Evolutionary conservation across 2,329 filamentous ascomycete genomes (phyloP), one percentile per base, ranked within the genome.

Genomic region (Karstenula rhodostoma): DNA sequence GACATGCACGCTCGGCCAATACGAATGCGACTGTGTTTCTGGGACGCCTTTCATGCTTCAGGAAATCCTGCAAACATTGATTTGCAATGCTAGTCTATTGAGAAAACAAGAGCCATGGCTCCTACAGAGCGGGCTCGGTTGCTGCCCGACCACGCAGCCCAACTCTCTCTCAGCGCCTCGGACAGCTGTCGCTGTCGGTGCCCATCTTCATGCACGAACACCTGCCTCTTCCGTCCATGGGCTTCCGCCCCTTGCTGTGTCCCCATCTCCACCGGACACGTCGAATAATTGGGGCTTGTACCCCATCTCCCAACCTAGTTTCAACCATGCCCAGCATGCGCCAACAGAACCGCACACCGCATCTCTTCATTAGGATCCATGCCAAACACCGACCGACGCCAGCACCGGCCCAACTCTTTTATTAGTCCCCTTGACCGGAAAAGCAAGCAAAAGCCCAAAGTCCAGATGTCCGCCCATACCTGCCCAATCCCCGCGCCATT

Each of bases 381-480:
- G 57, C 60, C 23, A 44, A 52, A 58, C 52, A 59, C 63, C 56
- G 61, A 67, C 72, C 73, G 68, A 69, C 68, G 74, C 74, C 74
- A 58, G 74, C 74, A 70, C 68, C 65, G 64, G 68, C 59, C 29
- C 57, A 51, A 62, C 62, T 56, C 50, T 60, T 48, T 60, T 66
- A 72, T 73, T 70, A 74, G 49, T 48, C 54, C 58, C 61, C 57
- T 63, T 61, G 58, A 61, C 57, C 63, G 60, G 61, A 70, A 73
- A 73, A 75, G 65, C 60, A 73, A 67, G 48, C 56, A 65, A 67
- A 60, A 67, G 51, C 49, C 60, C 61, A 61, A 63, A 62, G 56
- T 56, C 37, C 63, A 54, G 47, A 60, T 57, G 50, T 58, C 59
- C 56, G 54, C 42, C 59, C 49, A 58, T 56, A 48, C 58, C 56